phyloP scores from a whole-genome alignment of 768 basidiomycete species.

The Suillus fuscotomentosus region DNA sequence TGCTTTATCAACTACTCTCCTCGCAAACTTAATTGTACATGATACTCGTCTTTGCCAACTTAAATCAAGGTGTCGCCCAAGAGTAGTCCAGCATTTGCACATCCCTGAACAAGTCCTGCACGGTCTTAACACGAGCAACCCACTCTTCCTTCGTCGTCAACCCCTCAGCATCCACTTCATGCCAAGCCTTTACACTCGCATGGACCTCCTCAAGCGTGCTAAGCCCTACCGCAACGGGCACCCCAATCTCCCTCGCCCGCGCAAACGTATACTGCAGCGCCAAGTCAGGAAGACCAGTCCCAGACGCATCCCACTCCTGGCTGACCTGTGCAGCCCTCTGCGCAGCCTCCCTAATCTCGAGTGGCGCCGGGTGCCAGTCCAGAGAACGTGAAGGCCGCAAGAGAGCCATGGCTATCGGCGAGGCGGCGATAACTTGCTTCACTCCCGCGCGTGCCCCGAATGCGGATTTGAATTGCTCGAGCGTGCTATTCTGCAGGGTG shows the following conservation, averaged over 20 bases:
- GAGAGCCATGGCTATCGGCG: conserved; percentile 84
- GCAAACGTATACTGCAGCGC: conserved; percentile 74
- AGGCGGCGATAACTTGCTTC: conserved; percentile 69
- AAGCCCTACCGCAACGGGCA: conserved; percentile 73
- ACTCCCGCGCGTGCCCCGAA: conserved; percentile 65
- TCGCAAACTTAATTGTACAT: background rate
- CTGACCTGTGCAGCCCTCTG: conserved; percentile 32
- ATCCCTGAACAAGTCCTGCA: conserved; percentile 42
- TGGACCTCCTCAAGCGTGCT: conserved; percentile 74
- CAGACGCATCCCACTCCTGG: conserved; percentile 40
- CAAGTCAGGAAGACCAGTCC: conserved; percentile 46
- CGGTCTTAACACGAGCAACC: conserved; percentile 41
- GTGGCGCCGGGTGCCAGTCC: conserved; percentile 76
- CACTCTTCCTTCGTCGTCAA: conserved; percentile 34
- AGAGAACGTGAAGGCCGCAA: conserved; percentile 54
- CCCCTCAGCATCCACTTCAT: conserved; percentile 46
- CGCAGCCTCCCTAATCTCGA: conserved; percentile 42
- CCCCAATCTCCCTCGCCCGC: conserved; percentile 38
- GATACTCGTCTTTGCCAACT: background rate
- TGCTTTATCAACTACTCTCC: background rate
- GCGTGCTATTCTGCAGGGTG: conserved; percentile 67
- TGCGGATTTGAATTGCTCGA: conserved; percentile 52
- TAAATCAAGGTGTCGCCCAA: conserved; percentile 51
- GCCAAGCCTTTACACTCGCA: conserved; percentile 67
- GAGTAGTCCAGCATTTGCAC: conserved; percentile 59